These are phyloP conservation scores for Thalassiosira exigua DNA, from an alignment of 352 stramenopile species.

Conservation along the genomic window DNA sequence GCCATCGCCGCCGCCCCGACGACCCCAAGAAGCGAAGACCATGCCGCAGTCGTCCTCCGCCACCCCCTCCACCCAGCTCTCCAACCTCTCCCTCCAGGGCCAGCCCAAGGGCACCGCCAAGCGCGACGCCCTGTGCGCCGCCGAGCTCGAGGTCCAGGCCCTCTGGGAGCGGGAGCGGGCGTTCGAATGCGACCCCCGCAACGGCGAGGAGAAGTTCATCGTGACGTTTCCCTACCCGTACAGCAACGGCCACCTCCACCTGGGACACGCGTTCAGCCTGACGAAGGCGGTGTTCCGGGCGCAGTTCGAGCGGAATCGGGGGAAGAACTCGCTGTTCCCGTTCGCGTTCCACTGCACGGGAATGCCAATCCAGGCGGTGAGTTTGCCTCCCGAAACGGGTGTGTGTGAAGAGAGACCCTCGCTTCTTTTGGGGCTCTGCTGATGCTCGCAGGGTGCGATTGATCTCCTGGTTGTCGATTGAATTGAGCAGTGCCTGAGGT, in stretches of 20 bases:
- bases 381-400: constrained; percentile 19
- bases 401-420: constrained; percentile 1
- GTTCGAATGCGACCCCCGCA: constrained; percentile 76
- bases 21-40: no score
- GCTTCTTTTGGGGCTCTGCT: no score
- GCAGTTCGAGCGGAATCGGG: constrained; percentile 95
- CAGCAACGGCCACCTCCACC: constrained; percentile 99
- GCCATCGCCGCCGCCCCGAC: no score
- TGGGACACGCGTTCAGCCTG: constrained; percentile 97
- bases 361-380: constrained; percentile 98
- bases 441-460: no score
- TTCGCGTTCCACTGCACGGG: constrained; percentile 99
- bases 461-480: no score
- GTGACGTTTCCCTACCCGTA: constrained; percentile 99
- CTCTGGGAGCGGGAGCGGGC: constrained; percentile 87
- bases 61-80: constrained; percentile 40
- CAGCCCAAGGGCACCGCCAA: constrained; percentile 77
- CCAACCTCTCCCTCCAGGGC: constrained; percentile 39
- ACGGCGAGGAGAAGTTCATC: constrained; percentile 94
- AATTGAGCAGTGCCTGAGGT: no score
- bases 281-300: constrained; percentile 94
- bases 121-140: constrained; percentile 81
- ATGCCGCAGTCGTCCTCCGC: no score
- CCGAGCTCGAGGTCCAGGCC: constrained; percentile 91
- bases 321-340: constrained; percentile 99